Evolutionary conservation across 208 protist species (phyloP), one percentile per base, ranked within the genome.

Genomic region (Leishmania martiniquensis): DNA sequence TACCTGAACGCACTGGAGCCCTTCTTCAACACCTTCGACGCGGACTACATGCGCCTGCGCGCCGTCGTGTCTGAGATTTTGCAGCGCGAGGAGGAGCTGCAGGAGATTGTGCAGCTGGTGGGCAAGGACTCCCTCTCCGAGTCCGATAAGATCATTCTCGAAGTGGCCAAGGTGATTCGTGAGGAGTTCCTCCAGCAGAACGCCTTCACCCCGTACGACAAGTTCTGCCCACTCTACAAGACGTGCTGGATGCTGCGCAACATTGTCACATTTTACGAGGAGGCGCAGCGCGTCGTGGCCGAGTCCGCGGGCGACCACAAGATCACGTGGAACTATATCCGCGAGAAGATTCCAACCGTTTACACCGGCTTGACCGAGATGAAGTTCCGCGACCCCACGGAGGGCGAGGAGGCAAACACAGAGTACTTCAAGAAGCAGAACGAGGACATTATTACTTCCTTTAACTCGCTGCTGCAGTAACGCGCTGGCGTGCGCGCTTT

Each of bases 101-200:
- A 98, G 75, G 99, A 99, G 89, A 99, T 99, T 93, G 99, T 99
- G 72, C 99, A 99, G 92, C 94, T 99, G 55, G 99, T 99, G 70
- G 99, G 99, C 79, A 99, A 99, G 91, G 99, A 99, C 85, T 99
- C 99, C n/a, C 93, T 99, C 17, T 98, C 96, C 75, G 99, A 99
- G 91, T 94, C 91, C 37, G 99, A 99, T 82, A 99, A 99, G 88
- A 97, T 99, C 83, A 99, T 98, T 51, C 92, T 99, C 10, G 99
- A 99, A 92, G 96, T 99, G 49, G 99, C 99, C 47, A 99, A 99
- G 87, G 86, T 99, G 71, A 98, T 99, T 83, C 98, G 98, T 73
- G 99, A 99, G 87, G 99, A 99, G 91, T 99, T 99, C 90, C 90
- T 99, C 0, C 98, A 99, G 89, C 99, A 99, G 91, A 99, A 99